phyloP scores from a whole-genome alignment of 495 filamentous ascomycete species.

The Copromyces sp. region DNA sequence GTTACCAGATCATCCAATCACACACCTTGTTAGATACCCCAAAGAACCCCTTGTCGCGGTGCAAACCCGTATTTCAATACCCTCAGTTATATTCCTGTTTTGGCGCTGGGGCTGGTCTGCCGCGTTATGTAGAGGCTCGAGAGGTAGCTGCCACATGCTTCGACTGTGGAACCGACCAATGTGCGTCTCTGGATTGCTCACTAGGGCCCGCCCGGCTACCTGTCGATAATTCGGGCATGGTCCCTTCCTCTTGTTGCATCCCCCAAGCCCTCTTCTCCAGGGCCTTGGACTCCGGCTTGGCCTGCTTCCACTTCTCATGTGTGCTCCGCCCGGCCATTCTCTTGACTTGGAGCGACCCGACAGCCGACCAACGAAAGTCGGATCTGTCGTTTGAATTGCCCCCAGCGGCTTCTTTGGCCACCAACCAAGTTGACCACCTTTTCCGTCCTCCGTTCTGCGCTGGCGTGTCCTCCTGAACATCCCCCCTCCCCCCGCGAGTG shows the following conservation, averaged over 20 bases:
- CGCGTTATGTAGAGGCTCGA: too few species aligned
- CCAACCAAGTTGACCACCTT: background rate
- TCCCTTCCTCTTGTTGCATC: background rate
- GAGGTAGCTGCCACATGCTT: background rate
- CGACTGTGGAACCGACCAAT: background rate
- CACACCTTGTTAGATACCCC: too few species aligned
- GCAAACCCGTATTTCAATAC: background rate
- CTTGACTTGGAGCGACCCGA: slow-evolving; percentile 13
- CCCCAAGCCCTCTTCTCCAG: background rate
- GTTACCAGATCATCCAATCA: too few species aligned
- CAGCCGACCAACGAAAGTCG: slow-evolving; percentile 3
- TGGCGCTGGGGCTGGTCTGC: background rate
- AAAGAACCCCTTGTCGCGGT: too few species aligned
- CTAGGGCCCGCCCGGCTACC: background rate
- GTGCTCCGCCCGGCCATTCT: slow-evolving; percentile 15
- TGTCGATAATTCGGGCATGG: background rate
- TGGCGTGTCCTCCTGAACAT: background rate
- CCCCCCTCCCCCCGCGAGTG: background rate
- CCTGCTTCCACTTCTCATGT: slow-evolving; percentile 2
- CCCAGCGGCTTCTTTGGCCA: slow-evolving; percentile 7
- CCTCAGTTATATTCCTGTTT: background rate
- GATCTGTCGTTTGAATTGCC: slow-evolving; percentile 8
- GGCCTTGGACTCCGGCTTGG: slow-evolving; percentile 8
- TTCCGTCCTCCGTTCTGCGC: background rate
- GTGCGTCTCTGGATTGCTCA: background rate